Evolutionary conservation across 805 yeast genomes (phyloP).

Genomic region (Hanseniaspora meyeri): DNA sequence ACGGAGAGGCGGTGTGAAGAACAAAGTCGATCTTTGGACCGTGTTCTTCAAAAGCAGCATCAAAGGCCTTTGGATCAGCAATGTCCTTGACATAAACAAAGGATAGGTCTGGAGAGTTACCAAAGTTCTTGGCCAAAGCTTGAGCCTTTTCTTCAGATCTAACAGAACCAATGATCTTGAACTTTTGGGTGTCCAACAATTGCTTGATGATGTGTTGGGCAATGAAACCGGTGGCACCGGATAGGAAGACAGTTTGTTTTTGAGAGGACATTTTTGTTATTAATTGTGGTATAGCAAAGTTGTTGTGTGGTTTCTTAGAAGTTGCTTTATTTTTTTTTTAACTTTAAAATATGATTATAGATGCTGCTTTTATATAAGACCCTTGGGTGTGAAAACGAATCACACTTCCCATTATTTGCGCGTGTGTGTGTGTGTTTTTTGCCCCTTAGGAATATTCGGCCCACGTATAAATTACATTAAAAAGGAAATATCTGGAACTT

Average conservation of each 20-base stretch:
- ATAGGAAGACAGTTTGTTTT: constrained; percentile 12
- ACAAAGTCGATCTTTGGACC: constrained; percentile 30
- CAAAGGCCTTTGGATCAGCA: constrained; percentile 31
- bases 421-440: no score
- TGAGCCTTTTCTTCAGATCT: constrained; percentile 34
- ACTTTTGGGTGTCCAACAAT: constrained; percentile 27
- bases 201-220: constrained; percentile 35
- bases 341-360: no score
- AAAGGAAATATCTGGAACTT: no score
- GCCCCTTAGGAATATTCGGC: no score
- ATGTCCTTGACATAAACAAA: constrained; percentile 27
- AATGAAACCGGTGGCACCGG: constrained; percentile 40
- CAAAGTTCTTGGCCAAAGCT: constrained; percentile 17
- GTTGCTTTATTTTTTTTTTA: no score
- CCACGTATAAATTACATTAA: no score
- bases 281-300: neutral
- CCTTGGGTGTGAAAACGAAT: no score
- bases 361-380: no score
- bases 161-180: constrained; percentile 38
- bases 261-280: neutral
- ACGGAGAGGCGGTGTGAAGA: constrained; percentile 39
- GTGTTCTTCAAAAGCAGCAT: constrained; percentile 29
- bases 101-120: constrained; percentile 15
- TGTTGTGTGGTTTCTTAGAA: no score
- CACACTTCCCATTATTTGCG: no score